A percentile compares a stretch with the other conserved stretches of the same genome.
phyloP scores from a whole-genome alignment of 2,329 filamentous ascomycete species.

The Ceratocystis colombiana region DNA sequence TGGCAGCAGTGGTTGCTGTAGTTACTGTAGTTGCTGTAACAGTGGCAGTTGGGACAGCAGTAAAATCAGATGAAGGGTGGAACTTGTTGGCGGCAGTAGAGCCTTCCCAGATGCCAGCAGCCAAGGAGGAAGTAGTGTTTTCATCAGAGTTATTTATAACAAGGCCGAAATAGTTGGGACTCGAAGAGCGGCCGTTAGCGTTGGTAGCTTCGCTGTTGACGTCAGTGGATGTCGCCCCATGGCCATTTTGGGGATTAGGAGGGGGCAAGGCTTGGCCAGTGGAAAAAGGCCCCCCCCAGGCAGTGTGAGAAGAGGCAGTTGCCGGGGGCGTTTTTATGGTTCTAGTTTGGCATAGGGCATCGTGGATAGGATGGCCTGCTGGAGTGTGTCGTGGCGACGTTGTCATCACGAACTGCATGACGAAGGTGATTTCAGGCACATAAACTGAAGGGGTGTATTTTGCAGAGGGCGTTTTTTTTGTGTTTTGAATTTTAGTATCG shows the following conservation, averaged over 20 bases:
- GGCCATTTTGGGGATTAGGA: constrained; percentile 5
- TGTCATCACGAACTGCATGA: constrained; percentile 22
- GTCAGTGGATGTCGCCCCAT: background rate
- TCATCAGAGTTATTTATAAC: constrained; percentile 52
- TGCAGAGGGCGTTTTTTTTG: background rate
- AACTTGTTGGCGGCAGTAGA: background rate
- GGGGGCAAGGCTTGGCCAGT: constrained; percentile 7
- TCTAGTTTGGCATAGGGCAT: constrained; percentile 10
- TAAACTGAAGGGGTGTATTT: constrained; percentile 1
- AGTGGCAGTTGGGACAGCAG: background rate
- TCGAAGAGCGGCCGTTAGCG: constrained; percentile 35
- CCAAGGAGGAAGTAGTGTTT: constrained; percentile 38
- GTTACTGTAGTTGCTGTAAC: background rate
- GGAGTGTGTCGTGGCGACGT: constrained; percentile 20
- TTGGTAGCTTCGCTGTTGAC: background rate
- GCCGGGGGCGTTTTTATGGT: constrained; percentile 38
- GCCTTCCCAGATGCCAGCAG: background rate
- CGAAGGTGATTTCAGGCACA: background rate
- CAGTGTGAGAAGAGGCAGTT: constrained; percentile 36
- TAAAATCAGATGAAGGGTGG: background rate
- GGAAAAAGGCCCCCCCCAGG: constrained; percentile 11
- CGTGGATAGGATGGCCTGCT: constrained; percentile 11
- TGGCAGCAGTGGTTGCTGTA: background rate
- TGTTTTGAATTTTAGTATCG: background rate
- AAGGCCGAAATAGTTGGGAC: constrained; percentile 82